Conservation (phyloP, 805 yeast species). For the Debaryomyces prosopidis region DNA sequence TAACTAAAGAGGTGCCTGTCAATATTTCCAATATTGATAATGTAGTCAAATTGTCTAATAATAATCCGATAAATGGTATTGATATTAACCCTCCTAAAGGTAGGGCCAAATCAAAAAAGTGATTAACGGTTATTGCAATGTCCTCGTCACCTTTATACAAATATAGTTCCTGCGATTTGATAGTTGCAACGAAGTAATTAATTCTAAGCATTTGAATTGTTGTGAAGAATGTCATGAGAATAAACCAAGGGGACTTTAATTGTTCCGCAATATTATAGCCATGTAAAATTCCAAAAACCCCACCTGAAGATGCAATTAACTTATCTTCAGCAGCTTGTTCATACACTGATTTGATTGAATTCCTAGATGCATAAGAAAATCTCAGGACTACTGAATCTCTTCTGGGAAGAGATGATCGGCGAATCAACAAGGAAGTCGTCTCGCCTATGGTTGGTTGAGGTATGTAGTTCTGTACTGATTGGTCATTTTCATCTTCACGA, state of each 20-base stretch:
- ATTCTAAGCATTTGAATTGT: slow-evolving; percentile 88
- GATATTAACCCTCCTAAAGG: slow-evolving; percentile 88
- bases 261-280: slow-evolving; percentile 52
- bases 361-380: slow-evolving; percentile 25
- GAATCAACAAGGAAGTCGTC: slow-evolving; percentile 40
- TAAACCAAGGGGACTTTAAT: slow-evolving; percentile 70
- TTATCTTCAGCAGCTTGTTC: slow-evolving; percentile 66
- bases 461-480: slow-evolving; percentile 1
- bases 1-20: slow-evolving; percentile 51
- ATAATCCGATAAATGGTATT: slow-evolving; percentile 81
- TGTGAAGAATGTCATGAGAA: slow-evolving; percentile 74
- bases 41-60: slow-evolving; percentile 74
- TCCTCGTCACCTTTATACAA: slow-evolving; percentile 52
- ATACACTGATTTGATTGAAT: slow-evolving; percentile 57
- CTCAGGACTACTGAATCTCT: slow-evolving; percentile 39
- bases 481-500: slow-evolving; percentile 22
- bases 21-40: slow-evolving; percentile 56
- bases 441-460: slow-evolving; percentile 39
- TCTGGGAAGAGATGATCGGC: slow-evolving; percentile 31
- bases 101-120: slow-evolving; percentile 79
- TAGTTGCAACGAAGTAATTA: slow-evolving; percentile 90
- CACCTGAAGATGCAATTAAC: slow-evolving; percentile 54
- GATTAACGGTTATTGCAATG: slow-evolving; percentile 60
- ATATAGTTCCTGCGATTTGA: slow-evolving; percentile 77
- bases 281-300: slow-evolving; percentile 80